Base-by-base conservation (phyloP, 768 basidiomycete genomes). In the Tylopilus plumbeoviolaceoides region DNA sequence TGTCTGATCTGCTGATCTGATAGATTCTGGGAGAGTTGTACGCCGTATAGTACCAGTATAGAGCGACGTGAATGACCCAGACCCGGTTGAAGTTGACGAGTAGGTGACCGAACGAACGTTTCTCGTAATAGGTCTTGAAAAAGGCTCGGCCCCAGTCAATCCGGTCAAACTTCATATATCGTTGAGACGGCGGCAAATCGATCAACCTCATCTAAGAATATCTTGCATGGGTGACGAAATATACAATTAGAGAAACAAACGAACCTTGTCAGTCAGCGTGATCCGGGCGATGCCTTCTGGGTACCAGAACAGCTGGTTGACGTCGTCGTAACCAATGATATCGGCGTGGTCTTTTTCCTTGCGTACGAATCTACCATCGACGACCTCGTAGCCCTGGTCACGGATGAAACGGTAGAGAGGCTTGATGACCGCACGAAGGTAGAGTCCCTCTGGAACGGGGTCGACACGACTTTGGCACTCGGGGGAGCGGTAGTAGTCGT, bases 31-130 rank as follows among this genome's bases (percentile, higher is more conserved):
- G 91, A 15, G 94, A 88, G 72, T 98, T 98, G 76, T 80, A 97
- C 36, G 95, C 78, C 18, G 95, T 98, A 75, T 97, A 98, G 74
- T 86, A 98, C 82, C 88, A 98, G 78, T 87, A 98, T 67, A 98
- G 72, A 30, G 95, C 83, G 53, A 99, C 77, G 73, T 98, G 97
- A 57, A 95, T 88, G 70, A 98, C 93, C 95, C 97, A 99, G 61
- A 99, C 91, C 44, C 95, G 91, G 75, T 98, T 98, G 78, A 99
- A 99, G 78, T 99, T 98, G 80, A 99, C 95, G 53, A 98, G 81
- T 2, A 98, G 79, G 70, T 99, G 97, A 38, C 93, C 89, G 70
- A 95, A 92, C 0, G 95, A 95, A 28, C 97, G 92, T 65, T 94
- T 93, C 71, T 99, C 97, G 58, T 87, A 93, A 72, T 98, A 99